Evolutionary conservation across 106 monocot genomes (phyloP), one percentile per base, ranked within the genome.

Genomic region (Vanilla planifolia): DNA sequence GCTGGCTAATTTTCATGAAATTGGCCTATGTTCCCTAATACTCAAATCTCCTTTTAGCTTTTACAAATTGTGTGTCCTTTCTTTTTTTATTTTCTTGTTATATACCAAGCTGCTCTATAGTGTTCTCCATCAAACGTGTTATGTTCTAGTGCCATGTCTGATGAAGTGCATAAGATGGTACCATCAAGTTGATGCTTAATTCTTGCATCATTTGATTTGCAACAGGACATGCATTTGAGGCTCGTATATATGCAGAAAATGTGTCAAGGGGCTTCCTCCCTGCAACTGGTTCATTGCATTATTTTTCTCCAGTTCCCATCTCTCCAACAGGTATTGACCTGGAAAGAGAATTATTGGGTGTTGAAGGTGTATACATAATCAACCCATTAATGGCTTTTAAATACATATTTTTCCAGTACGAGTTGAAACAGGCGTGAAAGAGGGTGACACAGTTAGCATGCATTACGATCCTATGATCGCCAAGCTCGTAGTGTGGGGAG

Each of bases 391-490:
- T 21, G 22, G 42, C 27, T 67, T 59, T 47, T 48, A 48, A 33
- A 43, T 67, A 57, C 21, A 32, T 35, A 55, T 64, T 22, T 13
- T 21, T 63, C 33, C 65, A 98, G 98, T 92, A 63, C 68, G 98
- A 59, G 85, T 98, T 77, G 98, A 98, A 78, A 98, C 92, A 23
- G 98, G 98, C 29, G 98, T 98, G 29, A 85, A 73, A 51, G 74
- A 92, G 73, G 92, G 98, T 65, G 85, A 92, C 45, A 51, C 77
- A 41, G 92, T 98, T 51, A 88, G 91, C 63, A 75, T 91, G 83
- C 84, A 92, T 71, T 98, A 98, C 77, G 98, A 98, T 82, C 98
- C 98, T 35, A 98, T 98, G 98, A 98, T 98, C 63, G 98, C 98
- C 59, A 98, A 98, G 73, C 84, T 98, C 48, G 98, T 98, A 60